A percentile compares a stretch with the other conserved stretches of the same genome.
Conservation (phyloP, 1,139 yeast genomes). For the Cylindricascospora bacillispora region DNA sequence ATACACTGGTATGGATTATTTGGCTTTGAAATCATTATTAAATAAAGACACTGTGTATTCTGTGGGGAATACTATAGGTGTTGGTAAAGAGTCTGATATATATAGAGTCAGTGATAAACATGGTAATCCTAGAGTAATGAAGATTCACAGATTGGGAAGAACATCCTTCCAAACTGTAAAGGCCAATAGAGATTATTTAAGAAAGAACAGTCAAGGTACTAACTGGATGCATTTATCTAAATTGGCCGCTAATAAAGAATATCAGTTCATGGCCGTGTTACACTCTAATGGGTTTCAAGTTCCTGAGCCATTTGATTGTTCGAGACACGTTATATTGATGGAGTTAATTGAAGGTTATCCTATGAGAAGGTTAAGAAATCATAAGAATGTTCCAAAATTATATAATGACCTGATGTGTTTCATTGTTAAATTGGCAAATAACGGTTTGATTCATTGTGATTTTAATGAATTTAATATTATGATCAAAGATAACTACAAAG, state of each 20-base stretch:
- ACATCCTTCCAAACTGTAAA: constrained; percentile 87
- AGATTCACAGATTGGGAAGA: constrained; percentile 87
- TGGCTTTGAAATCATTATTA: constrained; percentile 74
- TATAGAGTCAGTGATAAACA: constrained; percentile 65
- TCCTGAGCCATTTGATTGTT: constrained; percentile 79
- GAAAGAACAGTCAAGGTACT: constrained; percentile 38
- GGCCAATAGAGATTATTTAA: constrained; percentile 83
- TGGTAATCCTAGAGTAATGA: constrained; percentile 60
- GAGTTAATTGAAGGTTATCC: constrained; percentile 80
- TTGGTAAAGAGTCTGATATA: constrained; percentile 95
- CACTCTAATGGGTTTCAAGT: constrained; percentile 68
- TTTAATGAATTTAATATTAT: constrained; percentile 92
- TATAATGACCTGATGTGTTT: constrained; percentile 81
- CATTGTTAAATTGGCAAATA: constrained; percentile 68
- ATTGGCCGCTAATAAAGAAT: constrained; percentile 87
- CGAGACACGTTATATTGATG: constrained; percentile 90
- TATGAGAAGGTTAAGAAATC: constrained; percentile 69
- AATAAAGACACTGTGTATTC: constrained; percentile 64
- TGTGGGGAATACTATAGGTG: constrained; percentile 83
- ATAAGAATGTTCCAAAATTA: constrained; percentile 52
- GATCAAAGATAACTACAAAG: constrained; percentile 51
- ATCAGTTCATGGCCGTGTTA: constrained; percentile 69
- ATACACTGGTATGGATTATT: constrained; percentile 80
- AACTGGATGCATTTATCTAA: constrained; percentile 90
- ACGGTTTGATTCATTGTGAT: constrained; percentile 94